Evolutionary conservation across 169 alveolate species (phyloP), one percentile per base, ranked within the genome.

Genomic region (Cryptosporidium bovis): DNA sequence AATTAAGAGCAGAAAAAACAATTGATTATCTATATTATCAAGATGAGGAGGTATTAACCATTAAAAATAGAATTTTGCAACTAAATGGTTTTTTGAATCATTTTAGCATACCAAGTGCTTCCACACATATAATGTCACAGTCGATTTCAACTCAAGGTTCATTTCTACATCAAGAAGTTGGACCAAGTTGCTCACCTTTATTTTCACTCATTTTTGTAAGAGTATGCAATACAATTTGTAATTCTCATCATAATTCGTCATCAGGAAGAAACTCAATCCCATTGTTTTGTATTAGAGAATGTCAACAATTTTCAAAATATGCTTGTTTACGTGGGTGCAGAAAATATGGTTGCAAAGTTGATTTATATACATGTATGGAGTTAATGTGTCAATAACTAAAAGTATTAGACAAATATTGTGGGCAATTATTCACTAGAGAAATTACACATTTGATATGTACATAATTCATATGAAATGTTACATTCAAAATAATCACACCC

Each of bases 291-390:
- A 51, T 69, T 24, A 69, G 83, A 51, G 83, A 69, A 16, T 69
- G 83, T 15, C 83, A 53, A 53, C 83, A 64, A n/a, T 69, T 69
- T 12, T 60, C 83, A 53, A 69, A 69, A 53, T 31, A 51, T 31
- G 83, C 83, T 15, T 69, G 83, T 31, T 36, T 69, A 24, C 83
- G 83, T 69, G 83, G 83, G 33, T 69, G 83, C n/a, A 69, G 83
- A 56, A 69, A 44, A 36, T 69, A 51, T 0, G 83, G 83, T 24
- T 69, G 83, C 18, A 53, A 18, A 34, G 83, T 69, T 51, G 83
- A 69, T 24, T 51, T 69, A 53, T 69, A 69, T 29, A 69, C 83
- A 10, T 69, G 83, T 40, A 69, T 69, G 83, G 83, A 69, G 15
- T 64, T 69, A 24, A 69, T 69, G 83, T 69, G 83, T 29, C 67